Base-by-base conservation (phyloP, 2,329 filamentous ascomycete genomes). In the Fusarium sp. region DNA sequence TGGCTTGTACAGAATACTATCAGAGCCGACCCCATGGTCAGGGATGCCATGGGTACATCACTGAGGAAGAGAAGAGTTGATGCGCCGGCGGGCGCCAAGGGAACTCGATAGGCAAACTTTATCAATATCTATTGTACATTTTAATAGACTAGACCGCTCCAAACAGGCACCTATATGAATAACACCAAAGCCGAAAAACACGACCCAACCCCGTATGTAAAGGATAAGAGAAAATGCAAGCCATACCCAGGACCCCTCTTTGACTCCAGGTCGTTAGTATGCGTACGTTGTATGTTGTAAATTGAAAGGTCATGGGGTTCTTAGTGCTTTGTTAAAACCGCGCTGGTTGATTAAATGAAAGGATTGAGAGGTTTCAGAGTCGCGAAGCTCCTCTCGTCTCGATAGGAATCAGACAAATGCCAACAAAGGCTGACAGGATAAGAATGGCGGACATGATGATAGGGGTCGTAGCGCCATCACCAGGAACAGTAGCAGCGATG, bases 1-100 rank as follows among this genome's bases (percentile, higher is more conserved):
- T 97, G 93, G 86, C 82, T 98, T 71, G 89, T 97, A 50, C 89
- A 96, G 77, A 96, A 96, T 75, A 94, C 90, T 15, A 91, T 96
- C 62, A 86, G 89, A 69, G 88, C 87, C 47, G 92, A 95, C 78
- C 90, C 90, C 1, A 92, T 95, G 80, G 95, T 98, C 10, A 86
- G 90, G 71, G 90, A 93, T 77, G 94, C 94, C 1, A 84, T 97
- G 71, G 89, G 89, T 24, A 86, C 84, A 60, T 89, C 89, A 28
- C 80, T 94, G 58, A 85, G 87, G 76, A 88, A 84, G 75, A 81
- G 88, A 71, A 84, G 90, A 68, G 77, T 83, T 15, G 87, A 89
- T 73, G 89, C 85, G 15, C 89, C 89, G 2, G 83, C 84, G 17
- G 89, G 89, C 4, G 89, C 89, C 6, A 83, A 77, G 67, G 86